Percentiles rank a stretch among this genome's conserved stretches.
Evolutionary conservation across 306 rosid species (phyloP).

Genomic region (Morella rubra): DNA sequence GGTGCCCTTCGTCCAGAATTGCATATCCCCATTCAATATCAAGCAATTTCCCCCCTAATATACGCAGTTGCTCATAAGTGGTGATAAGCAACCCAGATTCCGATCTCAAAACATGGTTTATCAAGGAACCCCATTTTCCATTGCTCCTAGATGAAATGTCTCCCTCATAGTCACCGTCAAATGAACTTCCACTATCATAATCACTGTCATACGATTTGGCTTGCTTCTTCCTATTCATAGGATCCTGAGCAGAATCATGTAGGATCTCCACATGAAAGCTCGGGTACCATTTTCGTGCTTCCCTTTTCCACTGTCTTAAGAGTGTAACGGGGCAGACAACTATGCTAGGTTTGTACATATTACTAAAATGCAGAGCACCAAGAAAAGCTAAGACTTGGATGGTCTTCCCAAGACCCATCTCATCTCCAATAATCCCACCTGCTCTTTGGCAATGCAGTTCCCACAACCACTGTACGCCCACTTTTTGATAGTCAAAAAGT

Average conservation of each 20-base stretch:
- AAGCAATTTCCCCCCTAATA: conserved; percentile 75
- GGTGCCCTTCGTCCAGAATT: conserved; percentile 94
- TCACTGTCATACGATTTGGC: conserved; percentile 70
- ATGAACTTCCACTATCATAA: conserved; percentile 56
- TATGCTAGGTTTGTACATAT: conserved; percentile 86
- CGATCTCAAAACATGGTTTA: conserved; percentile 63
- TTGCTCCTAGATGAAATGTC: conserved; percentile 41
- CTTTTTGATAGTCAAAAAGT: conserved; percentile 96
- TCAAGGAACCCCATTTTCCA: conserved; percentile 78
- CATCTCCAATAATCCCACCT: conserved; percentile 98
- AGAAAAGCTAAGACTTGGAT: conserved; percentile 89
- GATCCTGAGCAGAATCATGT: conserved; percentile 86
- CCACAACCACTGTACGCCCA: conserved; percentile 99
- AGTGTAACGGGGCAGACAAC: conserved; percentile 93
- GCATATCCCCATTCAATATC: conserved; percentile 95
- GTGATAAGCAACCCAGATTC: conserved; percentile 92
- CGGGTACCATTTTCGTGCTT: conserved; percentile 87
- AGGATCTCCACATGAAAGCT: conserved; percentile 74
- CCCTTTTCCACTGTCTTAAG: conserved; percentile 94
- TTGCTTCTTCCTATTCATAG: conserved; percentile 49
- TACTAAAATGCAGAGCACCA: conserved; percentile 91
- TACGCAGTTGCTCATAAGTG: conserved; percentile 91
- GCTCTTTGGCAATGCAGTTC: conserved; percentile 98
- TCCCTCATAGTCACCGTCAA: conserved; percentile 51
- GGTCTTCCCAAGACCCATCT: conserved; percentile 99